Conservation (phyloP, 352 stramenopile species). For the Globisporangium parvum region DNA sequence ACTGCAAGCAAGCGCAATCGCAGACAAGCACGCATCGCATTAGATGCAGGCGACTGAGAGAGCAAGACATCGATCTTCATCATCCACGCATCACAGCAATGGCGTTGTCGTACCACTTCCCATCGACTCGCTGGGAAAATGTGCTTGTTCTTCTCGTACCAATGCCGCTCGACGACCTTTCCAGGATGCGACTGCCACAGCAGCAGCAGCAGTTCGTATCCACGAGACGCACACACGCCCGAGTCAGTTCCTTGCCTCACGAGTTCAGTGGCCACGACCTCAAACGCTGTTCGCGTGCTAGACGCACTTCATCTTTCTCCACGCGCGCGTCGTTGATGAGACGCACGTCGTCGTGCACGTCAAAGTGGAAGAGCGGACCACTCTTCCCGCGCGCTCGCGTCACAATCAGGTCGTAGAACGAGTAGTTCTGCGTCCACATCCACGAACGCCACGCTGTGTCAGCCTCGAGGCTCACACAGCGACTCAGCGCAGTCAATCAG, state of each 20-base stretch:
- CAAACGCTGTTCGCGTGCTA: not conserved
- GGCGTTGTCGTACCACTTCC: slow-evolving; percentile 81
- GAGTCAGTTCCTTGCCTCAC: too few relatives aligned
- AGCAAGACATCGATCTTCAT: not conserved
- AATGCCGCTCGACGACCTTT: slow-evolving; percentile 96
- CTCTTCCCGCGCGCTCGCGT: slow-evolving; percentile 97
- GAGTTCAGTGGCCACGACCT: too few relatives aligned
- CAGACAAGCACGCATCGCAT: too few relatives aligned
- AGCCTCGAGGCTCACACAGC: slow-evolving; percentile 1
- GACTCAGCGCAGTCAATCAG: not conserved
- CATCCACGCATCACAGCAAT: not conserved
- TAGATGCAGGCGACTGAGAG: not conserved
- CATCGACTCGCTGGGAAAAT: slow-evolving; percentile 98
- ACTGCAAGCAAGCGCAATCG: slow-evolving; percentile 27
- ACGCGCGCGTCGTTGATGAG: slow-evolving; percentile 90
- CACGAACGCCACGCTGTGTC: slow-evolving; percentile 6
- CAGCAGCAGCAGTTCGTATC: not conserved
- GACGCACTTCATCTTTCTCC: slow-evolving; percentile 93
- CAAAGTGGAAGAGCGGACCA: slow-evolving; percentile 97
- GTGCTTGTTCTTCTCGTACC: slow-evolving; percentile 99
- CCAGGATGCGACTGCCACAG: slow-evolving; percentile 88
- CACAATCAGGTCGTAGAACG: slow-evolving; percentile 99
- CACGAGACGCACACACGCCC: not conserved
- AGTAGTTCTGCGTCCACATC: slow-evolving; percentile 79
- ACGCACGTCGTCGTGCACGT: slow-evolving; percentile 92